Percentiles rank a stretch among this genome's conserved stretches.
These are phyloP conservation scores for Brasilioporus rufonigricans DNA, from an alignment of 768 basidiomycete species.

Conservation along the genomic window DNA sequence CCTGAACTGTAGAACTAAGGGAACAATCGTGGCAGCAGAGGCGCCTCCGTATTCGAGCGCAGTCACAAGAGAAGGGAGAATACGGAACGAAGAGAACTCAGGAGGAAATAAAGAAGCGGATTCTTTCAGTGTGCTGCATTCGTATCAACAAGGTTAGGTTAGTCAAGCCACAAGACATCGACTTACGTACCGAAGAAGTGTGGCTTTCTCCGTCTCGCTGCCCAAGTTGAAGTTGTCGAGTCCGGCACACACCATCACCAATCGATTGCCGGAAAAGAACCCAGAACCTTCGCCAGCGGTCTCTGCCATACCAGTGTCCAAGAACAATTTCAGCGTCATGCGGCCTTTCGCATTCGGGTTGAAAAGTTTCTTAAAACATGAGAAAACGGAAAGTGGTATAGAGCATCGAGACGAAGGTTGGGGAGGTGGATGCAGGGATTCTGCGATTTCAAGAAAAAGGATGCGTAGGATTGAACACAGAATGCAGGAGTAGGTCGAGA, in stretches of 20 bases:
- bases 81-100: constrained; percentile 79
- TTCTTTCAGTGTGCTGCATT: constrained; percentile 68
- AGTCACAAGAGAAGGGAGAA: constrained; percentile 83
- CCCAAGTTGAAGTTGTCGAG: constrained; percentile 85
- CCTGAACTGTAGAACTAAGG: constrained; percentile 80
- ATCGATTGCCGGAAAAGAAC: constrained; percentile 79
- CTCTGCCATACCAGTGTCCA: constrained; percentile 75
- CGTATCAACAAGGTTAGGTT: background rate
- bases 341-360: constrained; percentile 86
- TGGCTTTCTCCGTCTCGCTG: constrained; percentile 75
- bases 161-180: background rate
- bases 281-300: constrained; percentile 55
- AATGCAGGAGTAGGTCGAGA: constrained; percentile 83
- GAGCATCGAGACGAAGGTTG: constrained; percentile 66
- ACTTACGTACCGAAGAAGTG: constrained; percentile 60
- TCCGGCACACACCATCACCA: constrained; percentile 81
- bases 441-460: constrained; percentile 64
- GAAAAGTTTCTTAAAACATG: constrained; percentile 81
- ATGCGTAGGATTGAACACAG: constrained; percentile 83
- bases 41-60: constrained; percentile 79
- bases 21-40: constrained; percentile 73
- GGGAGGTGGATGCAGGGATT: constrained; percentile 74
- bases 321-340: constrained; percentile 70
- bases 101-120: constrained; percentile 76
- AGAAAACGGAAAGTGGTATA: constrained; percentile 74